These are phyloP conservation scores for Ephemerocybe angulata DNA, from an alignment of 768 basidiomycete species.

Conservation along the genomic window DNA sequence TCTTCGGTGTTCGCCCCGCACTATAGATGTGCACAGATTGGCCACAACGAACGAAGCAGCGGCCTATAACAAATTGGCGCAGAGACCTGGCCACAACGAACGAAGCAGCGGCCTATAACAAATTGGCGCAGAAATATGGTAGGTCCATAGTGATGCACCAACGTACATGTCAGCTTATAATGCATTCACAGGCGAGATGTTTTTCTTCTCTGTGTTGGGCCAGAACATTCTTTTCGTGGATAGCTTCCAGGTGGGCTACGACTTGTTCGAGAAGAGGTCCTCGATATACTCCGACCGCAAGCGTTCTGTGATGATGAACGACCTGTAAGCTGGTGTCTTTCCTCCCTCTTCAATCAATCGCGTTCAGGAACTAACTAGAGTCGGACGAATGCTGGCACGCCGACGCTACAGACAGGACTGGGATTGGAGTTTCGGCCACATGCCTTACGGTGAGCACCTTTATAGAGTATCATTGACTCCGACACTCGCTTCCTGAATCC, in stretches of 20 bases:
- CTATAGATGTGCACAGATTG: too few species aligned
- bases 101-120: slow-evolving; percentile 37
- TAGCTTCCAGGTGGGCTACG: slow-evolving; percentile 40
- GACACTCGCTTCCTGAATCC: not conserved
- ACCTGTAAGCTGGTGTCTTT: slow-evolving; percentile 33
- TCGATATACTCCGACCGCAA: slow-evolving; percentile 54
- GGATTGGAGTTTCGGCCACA: slow-evolving; percentile 54
- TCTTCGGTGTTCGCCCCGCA: too few species aligned
- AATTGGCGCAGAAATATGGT: slow-evolving; percentile 42
- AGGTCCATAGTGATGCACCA: not conserved
- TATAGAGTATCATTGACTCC: not conserved
- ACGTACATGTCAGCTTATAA: not conserved
- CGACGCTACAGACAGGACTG: slow-evolving; percentile 28
- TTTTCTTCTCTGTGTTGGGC: slow-evolving; percentile 50
- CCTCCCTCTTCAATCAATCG: not conserved
- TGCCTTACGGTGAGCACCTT: slow-evolving; percentile 42
- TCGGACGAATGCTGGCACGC: too few species aligned
- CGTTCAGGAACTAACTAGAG: too few species aligned
- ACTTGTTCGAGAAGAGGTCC: slow-evolving; percentile 56
- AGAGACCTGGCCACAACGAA: slow-evolving; percentile 40
- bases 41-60: slow-evolving; percentile 35
- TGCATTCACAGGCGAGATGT: slow-evolving; percentile 42
- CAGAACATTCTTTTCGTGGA: slow-evolving; percentile 39
- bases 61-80: slow-evolving; percentile 38
- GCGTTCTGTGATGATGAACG: slow-evolving; percentile 46